Base-by-base conservation (phyloP, 305 asterid species). In the Fraxinus latifolia region DNA sequence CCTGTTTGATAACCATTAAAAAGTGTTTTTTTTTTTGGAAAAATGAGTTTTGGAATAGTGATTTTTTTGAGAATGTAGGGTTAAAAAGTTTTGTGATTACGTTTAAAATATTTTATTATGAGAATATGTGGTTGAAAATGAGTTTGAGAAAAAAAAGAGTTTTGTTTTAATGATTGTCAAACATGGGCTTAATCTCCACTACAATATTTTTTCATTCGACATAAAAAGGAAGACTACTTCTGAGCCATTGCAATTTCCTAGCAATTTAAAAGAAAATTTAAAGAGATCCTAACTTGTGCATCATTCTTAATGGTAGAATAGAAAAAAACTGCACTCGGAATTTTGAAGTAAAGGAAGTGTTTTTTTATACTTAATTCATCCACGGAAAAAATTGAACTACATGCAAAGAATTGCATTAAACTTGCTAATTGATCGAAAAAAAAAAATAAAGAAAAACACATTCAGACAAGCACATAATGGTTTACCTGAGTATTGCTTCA, bases 401-500 rank as follows among this genome's bases (percentile, higher is more conserved):
- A 8, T 9, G 39, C 42, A 3, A 44, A 82, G 53, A 6, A 42
- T 70, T 70, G 27, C 76, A 50, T 34, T 58, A 75, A 58, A 50
- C 75, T 37, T 34, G 34, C 37, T 36, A 58, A 62, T 36, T 8
- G 47, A n/a, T 70, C 67, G 37, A 78, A 2, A 65, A 65, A 44
- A 29, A 8, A 14, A 71, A 12, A 31, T 8, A 5, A 37, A 36
- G 55, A 53, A 75, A 31, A 58, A 65, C 29, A 32, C 71, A 76
- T 47, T 19, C 14, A 82, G 62, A 77, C 55, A 74, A 27, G 47
- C 14, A 79, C 32, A 31, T 6, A 33, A 36, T 12, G 79, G 50
- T 77, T 82, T 55, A 90, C 92, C 94, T 90, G 90, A 95, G 95
- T 77, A 95, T 94, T 77, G 99, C 97, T 87, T 94, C 95, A 83